Base-by-base conservation (phyloP, 129 eudicot species). In the Helichrysum umbraculigerum region DNA sequence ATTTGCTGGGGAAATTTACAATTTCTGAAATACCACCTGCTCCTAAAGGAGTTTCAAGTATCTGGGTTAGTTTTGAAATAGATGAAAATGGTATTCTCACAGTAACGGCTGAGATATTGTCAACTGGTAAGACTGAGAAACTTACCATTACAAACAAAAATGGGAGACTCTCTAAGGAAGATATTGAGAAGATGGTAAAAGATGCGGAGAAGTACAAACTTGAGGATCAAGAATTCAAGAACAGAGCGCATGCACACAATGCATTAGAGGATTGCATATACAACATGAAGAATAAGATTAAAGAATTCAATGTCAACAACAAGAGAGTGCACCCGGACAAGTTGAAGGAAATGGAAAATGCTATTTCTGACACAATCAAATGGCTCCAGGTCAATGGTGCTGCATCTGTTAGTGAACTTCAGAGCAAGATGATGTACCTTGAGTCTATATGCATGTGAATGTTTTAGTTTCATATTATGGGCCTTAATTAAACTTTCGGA, bases 141-240 rank as follows among this genome's bases (percentile, higher is more conserved):
- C 68, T 73, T 1, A 14, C 17, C 20, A 73, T 73, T 35, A 8
- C 68, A 22, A 58, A 73, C n/a, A 21, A 22, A 73, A 35, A 7
- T 10, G 54, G 68, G 5, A 35, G 77, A 59, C 77, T 73, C 7
- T 34, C 77, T 35, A 34, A 21, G 1, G 66, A 76, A 76, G 73
- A 65, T 72, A 76, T 66, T 21, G 79, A 76, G 21, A 66, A 19
- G 73, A 75, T 44, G 72, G 20, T n/a, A n/a, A n/a, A n/a, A n/a
- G n/a, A n/a, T n/a, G n/a, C n/a, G n/a, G n/a, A n/a, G n/a, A n/a
- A n/a, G n/a, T n/a, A n/a, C n/a, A n/a, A n/a, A n/a, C n/a, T n/a
- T 33, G 70, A 2, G 9, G 68, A 63, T 20, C 11, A 63, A 30
- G 20, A 63, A 29, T 30, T 34, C 54, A 17, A 67, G 51, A 67